A percentile compares a stretch with the other conserved stretches of the same genome.
These are phyloP conservation scores for Carex kokanica DNA, from an alignment of 176 grass and related monocot species.

Conservation along the genomic window DNA sequence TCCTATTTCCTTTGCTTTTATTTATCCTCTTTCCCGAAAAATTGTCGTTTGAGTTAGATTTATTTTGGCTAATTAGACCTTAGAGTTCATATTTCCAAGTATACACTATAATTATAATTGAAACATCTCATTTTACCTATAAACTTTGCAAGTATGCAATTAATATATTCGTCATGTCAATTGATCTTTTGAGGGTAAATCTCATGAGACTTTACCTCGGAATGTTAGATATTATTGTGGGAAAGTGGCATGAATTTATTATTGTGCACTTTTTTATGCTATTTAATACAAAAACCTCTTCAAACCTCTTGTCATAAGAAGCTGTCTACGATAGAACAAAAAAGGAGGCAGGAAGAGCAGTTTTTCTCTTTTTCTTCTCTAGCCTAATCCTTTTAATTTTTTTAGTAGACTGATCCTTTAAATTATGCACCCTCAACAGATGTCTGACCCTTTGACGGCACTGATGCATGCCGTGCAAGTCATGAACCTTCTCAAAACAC, in stretches of 20 bases:
- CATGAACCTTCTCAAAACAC: conserved; percentile 74
- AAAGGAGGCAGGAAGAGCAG: neutral
- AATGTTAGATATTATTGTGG: neutral
- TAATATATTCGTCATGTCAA: neutral
- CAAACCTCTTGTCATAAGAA: neutral
- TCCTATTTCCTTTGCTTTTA: neutral
- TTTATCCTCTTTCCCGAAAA: neutral
- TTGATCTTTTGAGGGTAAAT: neutral
- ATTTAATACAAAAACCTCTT: neutral
- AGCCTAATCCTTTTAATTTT: neutral
- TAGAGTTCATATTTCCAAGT: neutral
- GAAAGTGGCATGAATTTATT: neutral
- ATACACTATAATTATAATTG: neutral
- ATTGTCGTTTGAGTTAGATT: neutral
- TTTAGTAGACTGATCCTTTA: neutral
- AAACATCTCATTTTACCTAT: neutral
- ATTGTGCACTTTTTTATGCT: neutral
- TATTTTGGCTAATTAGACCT: neutral
- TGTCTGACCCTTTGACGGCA: conserved; percentile 80
- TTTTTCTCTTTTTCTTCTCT: neutral
- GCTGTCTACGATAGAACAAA: neutral
- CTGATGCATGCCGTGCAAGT: conserved; percentile 90
- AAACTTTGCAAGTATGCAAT: neutral
- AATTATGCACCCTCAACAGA: conserved; percentile 33
- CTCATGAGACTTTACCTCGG: neutral